Percentiles rank a stretch among this genome's conserved stretches.
These are phyloP conservation scores for Leccinum huronense DNA, from an alignment of 1,284 basidiomycete species.

Conservation along the genomic window DNA sequence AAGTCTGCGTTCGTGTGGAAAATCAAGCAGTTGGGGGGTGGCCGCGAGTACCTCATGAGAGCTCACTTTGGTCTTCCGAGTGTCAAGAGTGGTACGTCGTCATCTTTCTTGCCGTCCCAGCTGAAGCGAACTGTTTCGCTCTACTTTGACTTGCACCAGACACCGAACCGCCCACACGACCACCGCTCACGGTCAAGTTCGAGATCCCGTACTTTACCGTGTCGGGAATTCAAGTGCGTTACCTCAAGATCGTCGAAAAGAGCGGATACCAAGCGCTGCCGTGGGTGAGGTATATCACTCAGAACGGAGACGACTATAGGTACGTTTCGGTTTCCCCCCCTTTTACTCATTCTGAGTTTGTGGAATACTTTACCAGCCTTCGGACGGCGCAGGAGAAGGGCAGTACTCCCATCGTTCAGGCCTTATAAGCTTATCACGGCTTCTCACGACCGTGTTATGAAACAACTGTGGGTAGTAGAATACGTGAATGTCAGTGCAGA, in stretches of 20 bases:
- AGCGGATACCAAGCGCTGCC: slow-evolving; percentile 93
- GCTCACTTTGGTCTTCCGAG: slow-evolving; percentile 94
- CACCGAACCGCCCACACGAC: slow-evolving; percentile 54
- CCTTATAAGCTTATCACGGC: slow-evolving; percentile 14
- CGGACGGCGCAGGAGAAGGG: slow-evolving; percentile 78
- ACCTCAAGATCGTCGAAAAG: slow-evolving; percentile 98
- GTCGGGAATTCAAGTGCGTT: slow-evolving; percentile 95
- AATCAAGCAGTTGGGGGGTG: slow-evolving; percentile 93
- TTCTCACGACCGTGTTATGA: not conserved
- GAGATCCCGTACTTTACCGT: slow-evolving; percentile 99
- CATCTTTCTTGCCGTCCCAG: not conserved
- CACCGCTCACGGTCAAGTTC: slow-evolving; percentile 95
- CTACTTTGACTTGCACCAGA: slow-evolving; percentile 16
- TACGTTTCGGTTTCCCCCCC: slow-evolving; percentile 30
- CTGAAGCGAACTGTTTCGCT: not conserved
- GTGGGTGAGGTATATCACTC: slow-evolving; percentile 92
- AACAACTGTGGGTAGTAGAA: not conserved
- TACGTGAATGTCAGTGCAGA: not conserved
- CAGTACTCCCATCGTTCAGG: slow-evolving; percentile 60
- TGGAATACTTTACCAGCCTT: slow-evolving; percentile 43
- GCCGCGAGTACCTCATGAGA: slow-evolving; percentile 92
- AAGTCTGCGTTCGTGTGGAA: slow-evolving; percentile 98
- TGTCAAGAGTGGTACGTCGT: slow-evolving; percentile 73
- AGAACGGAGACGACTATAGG: slow-evolving; percentile 97
- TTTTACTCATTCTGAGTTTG: not conserved